Conservation (phyloP, 139 green algal genomes). For the Auxenochlorella pyrenoidosa region DNA sequence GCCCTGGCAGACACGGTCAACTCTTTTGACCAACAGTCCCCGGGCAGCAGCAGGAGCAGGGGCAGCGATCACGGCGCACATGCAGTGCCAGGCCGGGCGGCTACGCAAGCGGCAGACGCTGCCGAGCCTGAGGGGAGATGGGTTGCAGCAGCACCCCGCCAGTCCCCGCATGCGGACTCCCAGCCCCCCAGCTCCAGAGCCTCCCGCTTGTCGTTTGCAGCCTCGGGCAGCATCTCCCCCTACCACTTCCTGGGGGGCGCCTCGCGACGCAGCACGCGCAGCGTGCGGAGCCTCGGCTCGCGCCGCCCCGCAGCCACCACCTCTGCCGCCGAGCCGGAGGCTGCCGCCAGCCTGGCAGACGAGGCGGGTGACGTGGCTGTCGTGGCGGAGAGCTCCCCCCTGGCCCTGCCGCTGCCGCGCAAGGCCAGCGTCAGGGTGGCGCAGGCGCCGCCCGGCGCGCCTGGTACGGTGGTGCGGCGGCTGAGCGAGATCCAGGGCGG, state of each 20-base stretch:
- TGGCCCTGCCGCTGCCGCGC: background rate
- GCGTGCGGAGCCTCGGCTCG: background rate
- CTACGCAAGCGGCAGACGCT: background rate
- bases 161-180: background rate
- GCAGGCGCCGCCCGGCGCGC: background rate
- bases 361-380: background rate
- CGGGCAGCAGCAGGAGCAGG: background rate
- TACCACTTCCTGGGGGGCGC: background rate
- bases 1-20: too few species aligned
- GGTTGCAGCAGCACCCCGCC: background rate
- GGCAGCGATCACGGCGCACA: background rate
- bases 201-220: background rate
- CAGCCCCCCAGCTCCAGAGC: background rate
- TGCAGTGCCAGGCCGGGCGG: background rate
- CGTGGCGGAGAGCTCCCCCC: background rate
- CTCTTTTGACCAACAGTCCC: background rate
- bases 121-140: background rate
- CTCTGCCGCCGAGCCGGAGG: background rate
- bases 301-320: background rate
- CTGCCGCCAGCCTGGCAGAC: background rate
- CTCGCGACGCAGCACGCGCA: background rate
- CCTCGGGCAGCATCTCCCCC: constrained; percentile 23
- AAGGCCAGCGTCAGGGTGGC: too few species aligned
- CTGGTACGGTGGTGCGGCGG: background rate
- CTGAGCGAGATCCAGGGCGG: constrained; percentile 14